Evolutionary conservation across 2,329 filamentous ascomycete species (phyloP).

Genomic region (Aspergillus clavatus): DNA sequence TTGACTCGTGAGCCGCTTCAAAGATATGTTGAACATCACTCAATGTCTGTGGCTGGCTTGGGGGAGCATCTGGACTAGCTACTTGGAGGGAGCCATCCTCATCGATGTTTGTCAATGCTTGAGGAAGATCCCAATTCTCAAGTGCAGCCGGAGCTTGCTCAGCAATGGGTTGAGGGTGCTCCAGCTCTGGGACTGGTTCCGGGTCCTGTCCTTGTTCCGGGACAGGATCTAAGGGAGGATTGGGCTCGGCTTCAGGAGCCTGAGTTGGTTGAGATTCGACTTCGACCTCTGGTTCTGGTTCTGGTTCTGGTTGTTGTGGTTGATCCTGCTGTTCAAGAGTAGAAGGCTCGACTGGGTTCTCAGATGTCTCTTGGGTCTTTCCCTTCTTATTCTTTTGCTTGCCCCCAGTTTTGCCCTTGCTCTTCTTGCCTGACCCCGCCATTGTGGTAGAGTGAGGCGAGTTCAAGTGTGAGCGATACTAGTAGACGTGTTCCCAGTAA

Average conservation of each 20-base stretch:
- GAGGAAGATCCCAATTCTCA: slow-evolving; percentile 9
- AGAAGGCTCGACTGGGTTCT: slow-evolving; percentile 20
- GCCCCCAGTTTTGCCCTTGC: slow-evolving; percentile 24
- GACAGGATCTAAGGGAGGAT: not conserved
- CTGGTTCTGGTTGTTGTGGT: slow-evolving; percentile 10
- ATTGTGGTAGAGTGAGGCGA: slow-evolving; percentile 27
- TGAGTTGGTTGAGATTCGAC: slow-evolving; percentile 9
- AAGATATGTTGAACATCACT: slow-evolving; percentile 15
- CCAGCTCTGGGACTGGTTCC: slow-evolving; percentile 7
- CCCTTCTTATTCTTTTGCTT: slow-evolving; percentile 34
- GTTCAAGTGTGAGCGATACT: slow-evolving; percentile 24
- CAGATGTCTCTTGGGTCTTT: slow-evolving; percentile 27
- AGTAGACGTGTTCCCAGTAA: slow-evolving; percentile 33
- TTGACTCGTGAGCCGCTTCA: slow-evolving; percentile 12
- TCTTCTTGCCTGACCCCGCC: slow-evolving; percentile 28
- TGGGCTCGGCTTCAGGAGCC: not conserved
- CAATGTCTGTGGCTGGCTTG: slow-evolving; percentile 16
- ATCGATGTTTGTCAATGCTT: slow-evolving; percentile 10
- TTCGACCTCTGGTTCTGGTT: slow-evolving; percentile 5
- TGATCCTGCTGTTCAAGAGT: slow-evolving; percentile 19
- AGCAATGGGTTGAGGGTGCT: slow-evolving; percentile 16
- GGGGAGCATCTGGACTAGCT: slow-evolving; percentile 8
- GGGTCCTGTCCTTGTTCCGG: not conserved
- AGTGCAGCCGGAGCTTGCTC: slow-evolving; percentile 12
- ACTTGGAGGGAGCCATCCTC: slow-evolving; percentile 11